Base-by-base conservation (phyloP, 257 asterid species). In the Nemophila menziesii region DNA sequence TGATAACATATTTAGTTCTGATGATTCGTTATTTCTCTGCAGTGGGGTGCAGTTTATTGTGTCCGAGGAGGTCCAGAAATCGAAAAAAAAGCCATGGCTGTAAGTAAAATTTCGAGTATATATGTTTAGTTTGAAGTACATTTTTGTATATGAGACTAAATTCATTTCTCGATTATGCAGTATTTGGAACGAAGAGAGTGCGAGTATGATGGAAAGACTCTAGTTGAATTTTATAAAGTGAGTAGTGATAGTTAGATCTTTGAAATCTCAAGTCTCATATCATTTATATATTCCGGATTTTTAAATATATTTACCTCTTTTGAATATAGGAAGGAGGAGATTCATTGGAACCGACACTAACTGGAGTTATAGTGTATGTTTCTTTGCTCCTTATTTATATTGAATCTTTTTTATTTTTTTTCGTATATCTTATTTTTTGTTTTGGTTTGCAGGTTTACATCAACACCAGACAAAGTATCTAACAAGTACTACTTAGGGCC, bases 21-120 rank as follows among this genome's bases (percentile, higher is more conserved):
- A 0, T 33, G 20, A 46, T 18, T 12, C 36, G 48, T 37, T 57
- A 34, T 13, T n/a, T 44, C 22, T 39, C 45, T 43, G 4, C 73
- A 89, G 97, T 89, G 98, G 97, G 97, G 97, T 39, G 85, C 94
- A 54, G 97, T 82, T 29, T 86, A 70, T 52, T 79, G 94, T 33
- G 67, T 86, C 36, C 67, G 92, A 36, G 97, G 97, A 37, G 94
- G 93, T 26, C 69, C 74, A 5, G 94, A 77, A 43, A 78, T 64
- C 52, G 97, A 86, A 51, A 72, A 65, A 48, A 79, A 82, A 26
- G 92, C 87, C 42, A 84, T 89, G 86, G 78, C 63, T 78, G 97
- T 82, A 72, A 55, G 54, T 7, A 15, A n/a, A 24, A 22, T 17
- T n/a, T 24, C 12, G 12, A 14, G 36, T 46, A 46, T n/a, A 38